Base-by-base conservation (phyloP, 441 rosid genomes). In the Iberis amara region DNA sequence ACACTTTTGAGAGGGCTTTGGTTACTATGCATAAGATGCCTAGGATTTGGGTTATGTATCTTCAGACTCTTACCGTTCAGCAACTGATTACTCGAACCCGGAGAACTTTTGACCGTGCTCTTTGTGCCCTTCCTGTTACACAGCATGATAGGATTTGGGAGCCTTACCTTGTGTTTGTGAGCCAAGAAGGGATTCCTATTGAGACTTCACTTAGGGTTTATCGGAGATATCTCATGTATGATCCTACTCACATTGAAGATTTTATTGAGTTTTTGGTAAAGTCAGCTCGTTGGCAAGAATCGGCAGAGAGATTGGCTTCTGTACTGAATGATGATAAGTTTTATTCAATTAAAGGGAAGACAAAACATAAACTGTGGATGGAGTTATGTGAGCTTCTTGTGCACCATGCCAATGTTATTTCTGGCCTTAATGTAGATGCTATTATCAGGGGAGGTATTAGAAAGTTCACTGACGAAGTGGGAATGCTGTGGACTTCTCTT, bases 11-110 rank as follows among this genome's bases (percentile, higher is more conserved):
- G 64, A 71, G 98, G 52, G 89, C 89, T 8, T 64, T 85, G 2
- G 95, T 91, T 5, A 91, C 94, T 1, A 85, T 88, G 95, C 96
- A 88, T 56, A 85, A 88, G 66, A 91, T 91, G 98, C 95, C 96
- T 15, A 68, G 89, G 72, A 75, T 91, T 42, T 91, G 98, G 96
- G 77, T 83, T n/a, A 88, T 88, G 91, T 91, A 88, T 59, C 71
- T 88, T 62, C 80, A 73, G 62, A 73, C 71, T 3, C 59, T 88
- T 18, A 85, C 91, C 0, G 37, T 39, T 8, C 95, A 88, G 82
- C 80, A 71, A 45, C 39, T 86, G 56, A 60, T 88, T 13, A 68
- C 77, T 11, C 65, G 84, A 37, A 73, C 96, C 0, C 68, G 96
- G 2, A 69, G 76, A 64, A 75, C 69, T 0, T 86, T 83, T 10